Evolutionary conservation across 306 rosid genomes (phyloP).

Genomic region (Lotus japonicus): DNA sequence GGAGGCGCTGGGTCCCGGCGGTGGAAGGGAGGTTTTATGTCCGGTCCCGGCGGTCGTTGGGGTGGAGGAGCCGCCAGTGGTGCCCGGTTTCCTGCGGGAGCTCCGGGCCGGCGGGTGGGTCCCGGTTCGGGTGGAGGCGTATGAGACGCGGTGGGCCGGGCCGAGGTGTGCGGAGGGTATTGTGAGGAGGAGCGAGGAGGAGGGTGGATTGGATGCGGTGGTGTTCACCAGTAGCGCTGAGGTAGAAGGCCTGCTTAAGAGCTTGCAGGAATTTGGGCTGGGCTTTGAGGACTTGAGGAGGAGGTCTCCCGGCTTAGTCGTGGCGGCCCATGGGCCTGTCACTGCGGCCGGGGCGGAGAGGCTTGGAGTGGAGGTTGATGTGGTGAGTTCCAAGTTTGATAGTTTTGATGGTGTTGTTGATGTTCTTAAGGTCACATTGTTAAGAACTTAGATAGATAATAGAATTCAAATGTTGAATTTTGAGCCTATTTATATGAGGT

Average conservation of each 20-base stretch:
- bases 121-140: slow-evolving; percentile 50
- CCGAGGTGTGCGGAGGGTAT: slow-evolving; percentile 45
- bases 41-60: slow-evolving; percentile 52
- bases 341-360: slow-evolving; percentile 59
- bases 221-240: slow-evolving; percentile 78
- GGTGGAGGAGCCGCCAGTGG: slow-evolving; percentile 66
- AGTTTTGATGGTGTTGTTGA: slow-evolving; percentile 70
- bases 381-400: slow-evolving; percentile 56
- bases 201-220: slow-evolving; percentile 41
- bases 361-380: slow-evolving; percentile 62
- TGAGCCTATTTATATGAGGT: not conserved
- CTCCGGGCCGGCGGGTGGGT: slow-evolving; percentile 40
- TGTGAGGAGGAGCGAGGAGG: slow-evolving; percentile 34
- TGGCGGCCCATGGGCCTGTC: slow-evolving; percentile 74
- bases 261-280: slow-evolving; percentile 50
- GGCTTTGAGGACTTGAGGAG: slow-evolving; percentile 42
- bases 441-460: slow-evolving; percentile 23
- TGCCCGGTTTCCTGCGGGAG: slow-evolving; percentile 49
- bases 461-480: not conserved
- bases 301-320: slow-evolving; percentile 40
- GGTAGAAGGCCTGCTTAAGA: slow-evolving; percentile 74
- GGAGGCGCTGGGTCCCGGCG: slow-evolving; percentile 41
- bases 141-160: slow-evolving; percentile 76
- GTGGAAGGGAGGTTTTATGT: slow-evolving; percentile 41
- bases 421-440: slow-evolving; percentile 35